Base-by-base conservation (phyloP, 139 green algal species). In the Chlorella sp. region DNA sequence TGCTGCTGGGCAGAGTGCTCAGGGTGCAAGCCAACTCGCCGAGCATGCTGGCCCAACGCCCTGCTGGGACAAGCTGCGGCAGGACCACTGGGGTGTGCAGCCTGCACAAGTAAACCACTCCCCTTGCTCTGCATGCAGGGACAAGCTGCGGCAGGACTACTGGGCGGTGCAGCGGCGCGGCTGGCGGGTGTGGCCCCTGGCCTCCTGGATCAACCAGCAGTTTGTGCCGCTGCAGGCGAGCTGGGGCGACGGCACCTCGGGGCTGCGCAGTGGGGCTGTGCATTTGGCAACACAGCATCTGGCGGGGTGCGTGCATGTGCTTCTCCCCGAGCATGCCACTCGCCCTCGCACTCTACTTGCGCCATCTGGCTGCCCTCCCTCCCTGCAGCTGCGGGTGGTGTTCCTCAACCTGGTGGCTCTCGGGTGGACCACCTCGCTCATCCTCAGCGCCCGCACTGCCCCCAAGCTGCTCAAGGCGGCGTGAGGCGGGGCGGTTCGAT, bases 151-250 rank as follows among this genome's bases (percentile, higher is more conserved):
- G 9, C 22, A 8, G 28, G 77, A 83, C 22, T 73, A 62, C 19
- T 19, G 28, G 26, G 58, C 28, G 16, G 58, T 80, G 72, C 73
- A 81, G 86, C 36, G 43, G 22, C 77, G 77, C 40, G 60, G 77
- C 17, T 90, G 83, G 81, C 43, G 54, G 30, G 26, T 90, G 69
- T 90, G 86, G 86, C 86, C 86, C 24, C 20, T 88, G 24, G 86
- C 76, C 41, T 73, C 76, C 19, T 87, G 68, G 1, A 48, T 90
- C 30, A 86, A 85, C 77, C 82, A 90, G 48, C 38, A 81, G 65
- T 87, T 78, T 46, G 43, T 90, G 28, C 86, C 86, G 30, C 73
- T 89, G 32, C 48, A 76, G 70, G 70, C 51, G 44, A 56, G 70
- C 19, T 34, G 3, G 16, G n/a, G n/a, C n/a, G n/a, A n/a, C n/a